Base-by-base conservation (phyloP, 2,329 filamentous ascomycete species). In the Trichoderma oligosporum region DNA sequence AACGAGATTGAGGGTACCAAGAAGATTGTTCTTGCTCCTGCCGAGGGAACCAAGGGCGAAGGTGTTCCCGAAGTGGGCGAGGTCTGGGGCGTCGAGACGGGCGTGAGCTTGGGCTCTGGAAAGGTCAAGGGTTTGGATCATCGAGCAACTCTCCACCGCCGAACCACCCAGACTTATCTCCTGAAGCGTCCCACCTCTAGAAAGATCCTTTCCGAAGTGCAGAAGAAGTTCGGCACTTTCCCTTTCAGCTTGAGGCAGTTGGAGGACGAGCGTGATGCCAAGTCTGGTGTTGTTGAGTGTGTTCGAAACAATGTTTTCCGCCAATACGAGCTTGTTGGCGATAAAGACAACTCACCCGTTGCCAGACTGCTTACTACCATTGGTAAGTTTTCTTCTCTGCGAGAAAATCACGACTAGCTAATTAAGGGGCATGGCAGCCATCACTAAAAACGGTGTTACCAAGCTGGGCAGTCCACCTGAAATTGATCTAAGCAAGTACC, bases 1-100 rank as follows among this genome's bases (percentile, higher is more conserved):
- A 96, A 97, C 76, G 94, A 99, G 76, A 97, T 99, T 63, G 94
- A 99, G 79, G 89, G 89, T 68, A 73, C 88, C 81, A 97, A 97
- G 86, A 97, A 97, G 85, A 96, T 99, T 70, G 94, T 99, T 64
- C 80, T 99, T 58, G 83, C 91, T 22, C 89, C 91, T 31, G 83
- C 86, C 51, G 91, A 97, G 68, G 90, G 90, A 63, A 85, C 88
- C 70, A 95, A 91, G 79, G 93, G 93, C 57, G 94, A 99, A 61
- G 94, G 94, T 69, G 75, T 85, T 58, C 89, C 94, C 58, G 93
- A 95, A 69, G 78, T 96, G 57, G 88, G 90, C 64, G 94, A 99
- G 73, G 92, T 96, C 61, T 99, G 94, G 94, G 94, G 94, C 74
- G 90, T 99, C 56, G 94, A 99, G 81, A 85, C 97, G 71, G 93